Conservation (phyloP, 192 early-diverging fungal species). For the Coemansia sp. region DNA sequence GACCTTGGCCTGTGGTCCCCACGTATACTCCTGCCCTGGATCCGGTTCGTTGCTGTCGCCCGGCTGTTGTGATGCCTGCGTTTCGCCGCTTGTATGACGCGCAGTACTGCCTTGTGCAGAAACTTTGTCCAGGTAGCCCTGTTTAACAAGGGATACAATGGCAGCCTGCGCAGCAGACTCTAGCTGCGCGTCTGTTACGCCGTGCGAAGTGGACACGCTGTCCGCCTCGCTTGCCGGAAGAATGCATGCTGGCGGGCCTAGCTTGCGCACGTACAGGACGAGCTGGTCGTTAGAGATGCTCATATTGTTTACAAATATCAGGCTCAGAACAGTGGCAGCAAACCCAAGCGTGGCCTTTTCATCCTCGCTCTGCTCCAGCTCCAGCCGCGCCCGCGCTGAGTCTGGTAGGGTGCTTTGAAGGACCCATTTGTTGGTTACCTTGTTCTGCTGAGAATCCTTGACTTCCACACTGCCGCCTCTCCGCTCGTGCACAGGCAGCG, state of each 20-base stretch:
- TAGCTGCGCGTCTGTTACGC: constrained; percentile 29
- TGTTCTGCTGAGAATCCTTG: neutral
- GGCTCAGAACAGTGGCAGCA: constrained; percentile 43
- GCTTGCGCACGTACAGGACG: constrained; percentile 41
- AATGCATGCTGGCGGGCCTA: constrained; percentile 37
- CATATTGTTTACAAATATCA: constrained; percentile 55
- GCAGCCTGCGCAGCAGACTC: constrained; percentile 37
- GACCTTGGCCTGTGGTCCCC: constrained; percentile 45
- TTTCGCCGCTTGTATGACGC: constrained; percentile 7
- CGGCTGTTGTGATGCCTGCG: constrained; percentile 36
- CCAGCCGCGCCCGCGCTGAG: constrained; percentile 18
- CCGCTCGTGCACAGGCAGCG: constrained; percentile 40
- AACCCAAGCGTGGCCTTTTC: constrained; percentile 29
- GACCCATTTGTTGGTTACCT: constrained; percentile 34
- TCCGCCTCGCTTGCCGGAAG: constrained; percentile 1
- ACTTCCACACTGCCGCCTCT: constrained; percentile 2
- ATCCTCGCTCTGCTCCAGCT: constrained; percentile 20
- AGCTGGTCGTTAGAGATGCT: constrained; percentile 43
- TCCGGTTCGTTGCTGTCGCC: constrained; percentile 10
- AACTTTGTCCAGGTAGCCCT: constrained; percentile 37
- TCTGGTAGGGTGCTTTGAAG: constrained; percentile 42
- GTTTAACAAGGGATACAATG: constrained; percentile 21
- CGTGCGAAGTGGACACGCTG: neutral
- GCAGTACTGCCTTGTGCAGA: neutral
- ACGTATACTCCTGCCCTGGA: constrained; percentile 28